Evolutionary conservation across 371 early-diverging fungal species (phyloP).

Genomic region (Choanephora cucurbitarum): DNA sequence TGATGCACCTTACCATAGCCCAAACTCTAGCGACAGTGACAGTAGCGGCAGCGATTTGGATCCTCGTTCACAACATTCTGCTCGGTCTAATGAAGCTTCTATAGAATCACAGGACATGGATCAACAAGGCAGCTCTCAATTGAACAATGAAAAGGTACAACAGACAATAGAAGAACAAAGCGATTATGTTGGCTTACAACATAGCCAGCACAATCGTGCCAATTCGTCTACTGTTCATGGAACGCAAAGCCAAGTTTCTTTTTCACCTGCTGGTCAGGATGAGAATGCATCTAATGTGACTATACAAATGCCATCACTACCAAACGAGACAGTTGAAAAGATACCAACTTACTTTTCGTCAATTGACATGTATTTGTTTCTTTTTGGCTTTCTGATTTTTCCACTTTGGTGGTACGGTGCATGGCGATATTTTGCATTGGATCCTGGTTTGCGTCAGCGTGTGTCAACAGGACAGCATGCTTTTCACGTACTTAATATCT

Average conservation of each 20-base stretch:
- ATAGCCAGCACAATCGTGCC: background rate
- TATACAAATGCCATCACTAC: background rate
- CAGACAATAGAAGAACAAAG: background rate
- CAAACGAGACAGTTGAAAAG: background rate
- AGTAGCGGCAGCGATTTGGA: no score
- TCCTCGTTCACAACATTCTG: no score
- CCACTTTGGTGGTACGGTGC: constrained; percentile 32
- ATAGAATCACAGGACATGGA: background rate
- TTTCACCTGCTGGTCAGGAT: constrained; percentile 8
- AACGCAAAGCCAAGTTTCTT: background rate
- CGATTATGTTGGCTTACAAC: background rate
- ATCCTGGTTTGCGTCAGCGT: background rate
- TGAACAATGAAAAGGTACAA: constrained; percentile 4
- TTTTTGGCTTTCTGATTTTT: constrained; percentile 31
- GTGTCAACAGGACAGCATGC: constrained; percentile 1
- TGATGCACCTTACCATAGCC: no score
- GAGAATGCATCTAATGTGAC: background rate
- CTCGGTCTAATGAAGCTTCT: no score
- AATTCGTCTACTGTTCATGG: background rate
- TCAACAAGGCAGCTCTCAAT: no score
- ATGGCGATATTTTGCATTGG: constrained; percentile 7
- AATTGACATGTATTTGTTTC: constrained; percentile 16
- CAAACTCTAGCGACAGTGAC: no score
- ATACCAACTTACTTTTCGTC: background rate
- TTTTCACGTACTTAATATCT: constrained; percentile 21